Evolutionary conservation across 176 grass and related monocot species (phyloP).

Genomic region (Elaeis guineensis): DNA sequence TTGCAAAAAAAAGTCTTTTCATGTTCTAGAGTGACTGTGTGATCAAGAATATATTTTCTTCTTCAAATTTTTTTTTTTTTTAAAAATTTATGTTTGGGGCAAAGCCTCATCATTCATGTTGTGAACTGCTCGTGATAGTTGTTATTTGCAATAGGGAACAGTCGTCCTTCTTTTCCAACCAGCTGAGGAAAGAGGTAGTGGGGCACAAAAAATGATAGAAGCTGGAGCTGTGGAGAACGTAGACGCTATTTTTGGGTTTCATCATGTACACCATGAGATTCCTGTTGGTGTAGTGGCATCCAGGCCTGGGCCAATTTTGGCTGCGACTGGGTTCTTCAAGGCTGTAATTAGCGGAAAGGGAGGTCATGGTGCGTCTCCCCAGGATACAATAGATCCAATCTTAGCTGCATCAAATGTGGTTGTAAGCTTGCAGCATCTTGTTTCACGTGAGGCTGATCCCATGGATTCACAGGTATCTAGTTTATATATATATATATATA

Average conservation of each 20-base stretch:
- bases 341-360: conserved; percentile 89
- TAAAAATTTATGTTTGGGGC: no score
- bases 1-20: no score
- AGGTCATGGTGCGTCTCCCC: conserved; percentile 87
- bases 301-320: conserved; percentile 67
- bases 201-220: conserved; percentile 91
- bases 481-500: not conserved
- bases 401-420: conserved; percentile 94
- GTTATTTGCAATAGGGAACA: conserved; percentile 50
- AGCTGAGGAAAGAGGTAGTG: conserved; percentile 79
- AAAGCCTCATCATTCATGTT: no score
- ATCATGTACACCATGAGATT: conserved; percentile 44
- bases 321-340: conserved; percentile 79
- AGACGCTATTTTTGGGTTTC: conserved; percentile 78
- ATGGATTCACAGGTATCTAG: conserved; percentile 69
- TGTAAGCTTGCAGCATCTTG: conserved; percentile 84
- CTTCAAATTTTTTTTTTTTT: no score
- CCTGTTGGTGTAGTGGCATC: conserved; percentile 61
- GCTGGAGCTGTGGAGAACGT: conserved; percentile 59
- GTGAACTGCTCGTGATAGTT: no score
- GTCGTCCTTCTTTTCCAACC: conserved; percentile 80
- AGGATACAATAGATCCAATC: conserved; percentile 94
- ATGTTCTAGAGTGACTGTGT: no score
- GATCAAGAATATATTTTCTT: no score
- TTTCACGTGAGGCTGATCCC: conserved; percentile 93